Base-by-base conservation (phyloP, 139 green algal genomes). In the Edaphochlamys debaryana region DNA sequence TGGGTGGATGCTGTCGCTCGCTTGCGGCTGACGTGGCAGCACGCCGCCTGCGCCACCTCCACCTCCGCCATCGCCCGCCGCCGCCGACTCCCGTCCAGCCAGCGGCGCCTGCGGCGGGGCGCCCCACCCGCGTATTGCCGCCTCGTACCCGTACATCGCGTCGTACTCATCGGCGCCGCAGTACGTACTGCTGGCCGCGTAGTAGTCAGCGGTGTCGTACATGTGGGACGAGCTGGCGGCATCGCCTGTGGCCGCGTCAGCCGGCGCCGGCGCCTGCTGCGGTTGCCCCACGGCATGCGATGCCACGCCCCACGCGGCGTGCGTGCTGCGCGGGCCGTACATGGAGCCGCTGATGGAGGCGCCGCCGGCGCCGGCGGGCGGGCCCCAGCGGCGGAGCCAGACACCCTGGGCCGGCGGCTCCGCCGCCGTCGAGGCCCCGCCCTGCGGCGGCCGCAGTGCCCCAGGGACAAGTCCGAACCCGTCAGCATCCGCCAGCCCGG, bases 391-490 rank as follows among this genome's bases (percentile, higher is more conserved):
- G 13, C 19, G 22, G 23, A 9, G 56, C 23, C 17, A 6, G 20
- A 29, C 34, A 42, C 34, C 64, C 2, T 34, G 1, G 32, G 32
- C 32, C 63, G 8, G 5, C 63, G 2, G 32, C 63, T 11, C 32
- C 63, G 60, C 60, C 27, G 7, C 27, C 34, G 32, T 5, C 32
- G 67, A 6, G 3, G 20, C n/a, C n/a, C n/a, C n/a, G n/a, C n/a
- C n/a, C n/a, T n/a, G 1, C 37, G 22, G 67, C 23, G 37, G 38
- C 67, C 27, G 38, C 67, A 41, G 29, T 0, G 41, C 41, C 29
- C 23, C 76, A 11, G 76, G 76, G 32, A 82, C 76, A 25, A 82
- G 23, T 20, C 76, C 63, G 7, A 82, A 82, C 27, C 76, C 76
- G 40, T 81, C 74, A 40, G 30, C 60, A n/a, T 82, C 76, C 41